Evolutionary conservation across 2,329 filamentous ascomycete species (phyloP), one percentile per base, ranked within the genome.

Genomic region (Hypoxylon rubiginosum): DNA sequence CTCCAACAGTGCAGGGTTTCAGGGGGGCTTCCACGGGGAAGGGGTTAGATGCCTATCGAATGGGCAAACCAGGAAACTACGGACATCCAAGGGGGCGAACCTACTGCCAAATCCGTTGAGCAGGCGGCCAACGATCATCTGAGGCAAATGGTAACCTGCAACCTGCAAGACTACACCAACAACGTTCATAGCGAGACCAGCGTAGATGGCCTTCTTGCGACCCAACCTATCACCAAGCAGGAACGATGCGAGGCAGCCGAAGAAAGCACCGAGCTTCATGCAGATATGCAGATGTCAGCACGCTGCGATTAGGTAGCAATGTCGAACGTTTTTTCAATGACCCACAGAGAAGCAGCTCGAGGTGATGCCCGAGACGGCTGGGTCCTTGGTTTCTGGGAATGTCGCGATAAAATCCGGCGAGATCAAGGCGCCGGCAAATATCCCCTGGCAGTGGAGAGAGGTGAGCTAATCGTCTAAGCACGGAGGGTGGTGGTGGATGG

Each of bases 261-360:
- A 76, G 74, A 89, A 88, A 72, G 86, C 89, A 8, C 86, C 86
- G 32, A 89, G 80, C 67, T 88, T 36, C 85, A 73, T 88, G 67
- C 62, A 56, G 55, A 13, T n/a, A n/a, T n/a, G n/a, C n/a, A n/a
- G n/a, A 24, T 45, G 64, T 70, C 64, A 70, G 65, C 67, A 66
- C 56, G 49, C 4, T 52, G 51, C 36, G 64, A 62, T 63, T 60
- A 49, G 26, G 46, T 50, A 50, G 66, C 59, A 52, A 54, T 48
- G 45, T 45, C 46, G 24, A 53, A 24, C 39, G 36, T 24, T 24
- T 24, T 24, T 55, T 50, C 32, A 36, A 53, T 21, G 67, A 66
- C 66, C 60, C 60, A 68, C 68, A 28, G 63, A 66, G 58, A 68
- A 70, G 36, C 63, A 70, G 36, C 66, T 67, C 10, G 68, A 70